A percentile compares a stretch with the other conserved stretches of the same genome.
These are phyloP conservation scores for Gossypium rotundifolium DNA, from an alignment of 345 rosid species.

Conservation along the genomic window DNA sequence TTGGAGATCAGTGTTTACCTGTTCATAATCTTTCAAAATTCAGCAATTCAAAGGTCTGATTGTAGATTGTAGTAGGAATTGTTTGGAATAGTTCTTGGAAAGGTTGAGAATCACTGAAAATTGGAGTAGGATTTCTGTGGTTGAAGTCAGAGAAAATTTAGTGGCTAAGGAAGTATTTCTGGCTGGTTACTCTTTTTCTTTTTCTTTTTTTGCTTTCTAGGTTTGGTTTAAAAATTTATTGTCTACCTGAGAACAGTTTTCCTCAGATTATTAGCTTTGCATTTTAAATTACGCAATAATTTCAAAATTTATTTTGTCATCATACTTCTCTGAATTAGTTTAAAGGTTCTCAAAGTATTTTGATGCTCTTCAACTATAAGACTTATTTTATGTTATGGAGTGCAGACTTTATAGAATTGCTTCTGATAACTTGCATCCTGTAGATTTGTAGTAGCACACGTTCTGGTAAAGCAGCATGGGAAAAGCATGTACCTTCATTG, in stretches of 20 bases:
- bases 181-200: background rate
- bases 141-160: background rate
- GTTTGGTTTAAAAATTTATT: background rate
- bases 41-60: background rate
- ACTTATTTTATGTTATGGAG: background rate
- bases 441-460: slow-evolving; percentile 41
- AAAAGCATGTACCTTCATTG: slow-evolving; percentile 42
- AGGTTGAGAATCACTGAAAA: background rate
- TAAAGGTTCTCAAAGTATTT: background rate
- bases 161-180: background rate
- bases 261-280: background rate
- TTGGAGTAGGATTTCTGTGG: background rate
- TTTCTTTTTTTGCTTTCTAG: background rate
- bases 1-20: background rate
- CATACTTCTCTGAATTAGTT: background rate
- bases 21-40: background rate
- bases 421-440: slow-evolving; percentile 16
- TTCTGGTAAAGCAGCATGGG: slow-evolving; percentile 35
- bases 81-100: background rate
- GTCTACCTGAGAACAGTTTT: background rate
- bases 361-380: background rate
- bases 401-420: background rate
- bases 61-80: background rate
- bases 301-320: background rate
- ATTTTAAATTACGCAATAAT: background rate